Conservation (phyloP, 805 yeast species). For the Candida caryicola region DNA sequence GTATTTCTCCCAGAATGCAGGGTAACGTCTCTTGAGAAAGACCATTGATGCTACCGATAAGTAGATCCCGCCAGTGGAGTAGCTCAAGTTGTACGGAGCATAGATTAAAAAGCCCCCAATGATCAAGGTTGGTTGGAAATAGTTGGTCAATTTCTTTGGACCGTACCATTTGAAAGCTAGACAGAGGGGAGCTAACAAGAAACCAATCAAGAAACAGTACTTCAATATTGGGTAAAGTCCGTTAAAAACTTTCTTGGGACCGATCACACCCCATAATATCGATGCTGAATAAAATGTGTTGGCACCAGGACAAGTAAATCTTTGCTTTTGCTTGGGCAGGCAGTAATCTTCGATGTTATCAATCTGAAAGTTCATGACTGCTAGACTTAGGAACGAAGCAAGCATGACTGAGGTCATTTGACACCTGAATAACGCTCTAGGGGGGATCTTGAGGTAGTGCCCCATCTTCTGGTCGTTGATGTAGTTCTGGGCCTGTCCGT, state of each 20-base stretch:
- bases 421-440: conserved; percentile 51
- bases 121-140: conserved; percentile 33
- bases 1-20: conserved; percentile 36
- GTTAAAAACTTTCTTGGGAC: conserved; percentile 28
- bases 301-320: conserved; percentile 29
- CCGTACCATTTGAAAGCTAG: conserved; percentile 13
- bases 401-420: conserved; percentile 24
- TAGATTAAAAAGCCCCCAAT: conserved; percentile 29
- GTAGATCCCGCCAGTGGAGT: conserved; percentile 27
- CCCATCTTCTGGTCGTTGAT: conserved; percentile 59
- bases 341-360: conserved; percentile 19
- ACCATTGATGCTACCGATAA: conserved; percentile 25
- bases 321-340: conserved; percentile 17
- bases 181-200: conserved; percentile 23
- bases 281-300: conserved; percentile 50
- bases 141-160: conserved; percentile 19
- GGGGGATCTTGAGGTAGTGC: conserved; percentile 64
- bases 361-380: conserved; percentile 19
- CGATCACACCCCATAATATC: conserved; percentile 60
- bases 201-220: conserved; percentile 36
- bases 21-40: conserved; percentile 23
- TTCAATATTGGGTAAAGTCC: conserved; percentile 32
- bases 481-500: conserved; percentile 55
- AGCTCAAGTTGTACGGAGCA: conserved; percentile 33
- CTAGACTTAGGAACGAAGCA: conserved; percentile 21